Base-by-base conservation (phyloP, 2,329 filamentous ascomycete genomes). In the Macrophomina phaseolina region DNA sequence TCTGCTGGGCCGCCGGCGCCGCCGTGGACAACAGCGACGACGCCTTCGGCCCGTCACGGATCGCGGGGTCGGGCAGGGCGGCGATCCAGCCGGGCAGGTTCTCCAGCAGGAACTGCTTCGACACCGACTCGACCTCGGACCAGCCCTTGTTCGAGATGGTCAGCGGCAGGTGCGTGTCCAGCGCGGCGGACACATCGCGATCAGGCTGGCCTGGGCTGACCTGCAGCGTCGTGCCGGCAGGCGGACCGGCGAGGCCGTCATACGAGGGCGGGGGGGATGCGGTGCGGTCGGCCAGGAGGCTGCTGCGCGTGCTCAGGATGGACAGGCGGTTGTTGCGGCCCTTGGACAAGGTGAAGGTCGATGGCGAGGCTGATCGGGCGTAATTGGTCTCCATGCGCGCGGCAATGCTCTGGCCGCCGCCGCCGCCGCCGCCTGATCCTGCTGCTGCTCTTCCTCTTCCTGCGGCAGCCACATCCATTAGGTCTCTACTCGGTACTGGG, bases 1-100 rank as follows among this genome's bases (percentile, higher is more conserved):
- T 71, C 14, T 71, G 72, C 52, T 76, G 73, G 2, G 66, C 71
- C 1, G 73, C 73, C 23, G 23, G 23, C 23, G 23, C 23, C 23
- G 23, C 23, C 23, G 23, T 23, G 23, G 23, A 23, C 23, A 23
- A 23, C 23, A 23, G 23, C 23, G 23, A 23, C 23, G 23, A 2
- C 1, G 71, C 68, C 16, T 61, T 61, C 5, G 40, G 7, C 55
- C 40, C 28, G 23, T 5, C 1, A 18, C 32, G 51, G 16, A 38
- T 42, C 28, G 42, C 32, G n/a, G 58, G n/a, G 9, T 49, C 58
- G 8, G 42, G 58, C 58, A 62, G 48, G 14, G 58, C 48, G 5
- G 61, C 16, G 12, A 53, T 30, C 61, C 61, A 64, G 2, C 49
- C 61, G 1, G 61, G 61, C 7, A 64, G 61, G 34, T 64, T 64